phyloP scores from a whole-genome alignment of 257 asterid genomes.

The Ehretia macrophylla region DNA sequence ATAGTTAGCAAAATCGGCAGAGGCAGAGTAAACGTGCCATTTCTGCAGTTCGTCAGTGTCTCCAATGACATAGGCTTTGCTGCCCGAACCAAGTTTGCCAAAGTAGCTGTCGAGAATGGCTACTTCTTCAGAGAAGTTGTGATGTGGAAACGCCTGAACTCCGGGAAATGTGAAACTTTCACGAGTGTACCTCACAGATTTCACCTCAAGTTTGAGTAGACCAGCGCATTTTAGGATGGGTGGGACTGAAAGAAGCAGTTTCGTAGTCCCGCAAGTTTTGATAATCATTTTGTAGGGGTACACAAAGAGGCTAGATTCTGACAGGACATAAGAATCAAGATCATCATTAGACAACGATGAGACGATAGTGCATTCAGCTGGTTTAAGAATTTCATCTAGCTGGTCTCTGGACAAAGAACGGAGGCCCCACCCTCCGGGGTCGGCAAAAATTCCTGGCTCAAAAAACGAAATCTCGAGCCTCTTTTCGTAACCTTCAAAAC shows the following conservation, averaged over 20 bases:
- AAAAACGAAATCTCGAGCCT: constrained; percentile 69
- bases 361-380: constrained; percentile 85
- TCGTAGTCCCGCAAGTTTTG: constrained; percentile 88
- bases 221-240: constrained; percentile 49
- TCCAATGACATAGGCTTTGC: constrained; percentile 64
- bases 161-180: constrained; percentile 77
- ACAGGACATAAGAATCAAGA: constrained; percentile 73
- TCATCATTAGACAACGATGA: constrained; percentile 57
- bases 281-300: constrained; percentile 61
- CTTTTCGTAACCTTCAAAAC: constrained; percentile 85
- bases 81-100: constrained; percentile 44
- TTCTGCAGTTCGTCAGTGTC: constrained; percentile 42
- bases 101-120: constrained; percentile 56
- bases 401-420: constrained; percentile 55
- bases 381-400: constrained; percentile 62
- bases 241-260: constrained; percentile 73
- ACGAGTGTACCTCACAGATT: constrained; percentile 64
- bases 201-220: constrained; percentile 41
- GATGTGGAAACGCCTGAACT: constrained; percentile 74
- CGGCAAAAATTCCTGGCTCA: constrained; percentile 42
- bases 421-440: constrained; percentile 49
- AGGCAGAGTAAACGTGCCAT: constrained; percentile 83
- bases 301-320: constrained; percentile 89
- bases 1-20: constrained; percentile 24
- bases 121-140: constrained; percentile 73